Evolutionary conservation across 805 yeast species (phyloP).

Genomic region (Saturnispora zaruensis): DNA sequence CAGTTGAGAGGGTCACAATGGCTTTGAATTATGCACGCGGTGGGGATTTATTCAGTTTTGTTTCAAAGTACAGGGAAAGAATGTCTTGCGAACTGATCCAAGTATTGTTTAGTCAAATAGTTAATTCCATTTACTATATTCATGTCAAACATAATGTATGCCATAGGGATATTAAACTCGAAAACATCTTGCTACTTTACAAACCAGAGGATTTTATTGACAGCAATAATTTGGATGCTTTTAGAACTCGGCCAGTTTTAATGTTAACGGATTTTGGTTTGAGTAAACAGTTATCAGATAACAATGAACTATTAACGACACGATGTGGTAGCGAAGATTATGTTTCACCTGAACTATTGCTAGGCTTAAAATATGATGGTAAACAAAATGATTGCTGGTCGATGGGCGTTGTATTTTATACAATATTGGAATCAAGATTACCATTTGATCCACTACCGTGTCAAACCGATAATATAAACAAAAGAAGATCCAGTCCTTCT

Average conservation of each 20-base stretch:
- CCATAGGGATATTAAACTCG: conserved; percentile 89
- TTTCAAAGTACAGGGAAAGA: conserved; percentile 34
- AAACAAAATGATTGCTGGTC: conserved; percentile 92
- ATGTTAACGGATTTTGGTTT: conserved; percentile 85
- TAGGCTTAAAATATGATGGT: conserved; percentile 91
- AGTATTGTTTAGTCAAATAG: conserved; percentile 62
- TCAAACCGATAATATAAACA: conserved; percentile 33
- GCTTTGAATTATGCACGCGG: conserved; percentile 74
- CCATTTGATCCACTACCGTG: conserved; percentile 87
- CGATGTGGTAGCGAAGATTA: conserved; percentile 96
- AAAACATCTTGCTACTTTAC: conserved; percentile 53
- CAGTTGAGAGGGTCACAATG: conserved; percentile 29
- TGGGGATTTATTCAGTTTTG: conserved; percentile 73
- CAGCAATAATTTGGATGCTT: not conserved
- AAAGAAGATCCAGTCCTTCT: conserved; percentile 52
- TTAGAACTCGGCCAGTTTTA: conserved; percentile 28
- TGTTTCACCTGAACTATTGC: conserved; percentile 85
- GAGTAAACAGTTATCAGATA: conserved; percentile 57
- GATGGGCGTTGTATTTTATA: conserved; percentile 81
- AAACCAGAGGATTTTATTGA: conserved; percentile 28
- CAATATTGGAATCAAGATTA: conserved; percentile 72
- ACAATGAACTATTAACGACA: conserved; percentile 61
- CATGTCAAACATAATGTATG: conserved; percentile 58
- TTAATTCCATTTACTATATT: conserved; percentile 60
- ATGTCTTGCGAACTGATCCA: conserved; percentile 44